Percentiles rank a stretch among this genome's conserved stretches.
These are phyloP conservation scores for Taxillus chinensis DNA, from an alignment of 164 flowering plant species.

Conservation along the genomic window DNA sequence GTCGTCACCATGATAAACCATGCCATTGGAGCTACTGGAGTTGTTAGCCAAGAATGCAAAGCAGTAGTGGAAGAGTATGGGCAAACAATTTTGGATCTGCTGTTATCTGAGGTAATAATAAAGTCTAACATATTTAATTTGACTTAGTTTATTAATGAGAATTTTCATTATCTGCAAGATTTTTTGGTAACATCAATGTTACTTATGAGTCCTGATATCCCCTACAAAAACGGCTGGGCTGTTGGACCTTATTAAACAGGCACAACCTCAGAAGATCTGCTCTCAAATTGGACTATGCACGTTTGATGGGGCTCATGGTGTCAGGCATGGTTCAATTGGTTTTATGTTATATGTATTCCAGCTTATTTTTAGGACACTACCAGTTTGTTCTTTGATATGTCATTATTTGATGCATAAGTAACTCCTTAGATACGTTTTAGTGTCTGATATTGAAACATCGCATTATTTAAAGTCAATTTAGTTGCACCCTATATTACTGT, in stretches of 20 bases:
- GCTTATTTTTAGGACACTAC: no score
- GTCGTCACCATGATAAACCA: constrained; percentile 5
- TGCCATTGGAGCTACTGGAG: constrained; percentile 6
- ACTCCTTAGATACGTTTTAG: no score
- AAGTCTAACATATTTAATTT: background rate
- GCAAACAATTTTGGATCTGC: constrained; percentile 6
- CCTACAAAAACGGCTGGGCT: background rate
- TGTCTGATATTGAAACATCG: no score
- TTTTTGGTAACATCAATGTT: no score
- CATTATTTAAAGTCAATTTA: no score
- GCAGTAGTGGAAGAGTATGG: constrained; percentile 2
- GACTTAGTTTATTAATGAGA: no score
- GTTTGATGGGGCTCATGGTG: background rate
- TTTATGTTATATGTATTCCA: no score
- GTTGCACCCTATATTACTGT: no score
- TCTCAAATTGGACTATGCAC: constrained; percentile 4
- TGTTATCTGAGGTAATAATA: background rate
- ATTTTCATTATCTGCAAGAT: no score
- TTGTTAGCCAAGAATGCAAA: constrained; percentile 5
- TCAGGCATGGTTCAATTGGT: background rate
- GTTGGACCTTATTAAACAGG: background rate
- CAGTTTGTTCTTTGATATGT: no score
- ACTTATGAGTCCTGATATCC: no score
- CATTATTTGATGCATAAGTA: no score
- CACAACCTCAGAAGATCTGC: constrained; percentile 4